These are phyloP conservation scores for Lepidopterella palustris DNA, from an alignment of 495 filamentous ascomycete genomes.

Conservation along the genomic window DNA sequence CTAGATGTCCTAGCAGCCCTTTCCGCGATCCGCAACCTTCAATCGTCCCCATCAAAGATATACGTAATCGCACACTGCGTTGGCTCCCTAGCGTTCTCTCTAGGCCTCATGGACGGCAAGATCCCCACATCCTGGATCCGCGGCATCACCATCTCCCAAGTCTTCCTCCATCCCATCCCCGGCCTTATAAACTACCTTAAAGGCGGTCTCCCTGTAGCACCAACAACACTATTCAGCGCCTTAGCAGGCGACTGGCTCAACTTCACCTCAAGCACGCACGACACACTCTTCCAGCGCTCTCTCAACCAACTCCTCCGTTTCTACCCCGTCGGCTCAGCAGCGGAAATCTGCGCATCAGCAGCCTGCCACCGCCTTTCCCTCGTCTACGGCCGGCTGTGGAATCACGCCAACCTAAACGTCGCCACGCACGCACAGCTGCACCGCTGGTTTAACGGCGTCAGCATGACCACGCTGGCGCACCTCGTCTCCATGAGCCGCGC, in stretches of 20 bases:
- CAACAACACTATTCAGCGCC: background rate
- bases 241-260: constrained; percentile 48
- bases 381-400: constrained; percentile 56
- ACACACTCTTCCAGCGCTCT: constrained; percentile 44
- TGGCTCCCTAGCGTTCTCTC: constrained; percentile 53
- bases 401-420: constrained; percentile 56
- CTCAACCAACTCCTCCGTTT: constrained; percentile 54
- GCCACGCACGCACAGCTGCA: constrained; percentile 57
- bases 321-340: constrained; percentile 47
- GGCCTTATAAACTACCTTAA: constrained; percentile 53
- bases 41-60: constrained; percentile 33
- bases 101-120: constrained; percentile 58
- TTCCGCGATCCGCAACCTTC: constrained; percentile 46
- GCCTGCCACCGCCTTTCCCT: constrained; percentile 55
- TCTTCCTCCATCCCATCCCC: constrained; percentile 62
- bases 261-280: constrained; percentile 42
- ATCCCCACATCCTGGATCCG: constrained; percentile 52
- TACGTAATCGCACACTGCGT: constrained; percentile 64
- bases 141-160: constrained; percentile 57
- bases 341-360: constrained; percentile 57
- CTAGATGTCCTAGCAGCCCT: constrained; percentile 56
- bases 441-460: constrained; percentile 56
- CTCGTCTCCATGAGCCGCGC: constrained; percentile 58
- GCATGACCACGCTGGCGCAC: constrained; percentile 51
- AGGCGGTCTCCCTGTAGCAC: constrained; percentile 42